Percentiles rank a stretch among this genome's conserved stretches.
These are phyloP conservation scores for Ophiostoma novo-ulmi DNA, from an alignment of 2,329 filamentous ascomycete genomes.

Conservation along the genomic window DNA sequence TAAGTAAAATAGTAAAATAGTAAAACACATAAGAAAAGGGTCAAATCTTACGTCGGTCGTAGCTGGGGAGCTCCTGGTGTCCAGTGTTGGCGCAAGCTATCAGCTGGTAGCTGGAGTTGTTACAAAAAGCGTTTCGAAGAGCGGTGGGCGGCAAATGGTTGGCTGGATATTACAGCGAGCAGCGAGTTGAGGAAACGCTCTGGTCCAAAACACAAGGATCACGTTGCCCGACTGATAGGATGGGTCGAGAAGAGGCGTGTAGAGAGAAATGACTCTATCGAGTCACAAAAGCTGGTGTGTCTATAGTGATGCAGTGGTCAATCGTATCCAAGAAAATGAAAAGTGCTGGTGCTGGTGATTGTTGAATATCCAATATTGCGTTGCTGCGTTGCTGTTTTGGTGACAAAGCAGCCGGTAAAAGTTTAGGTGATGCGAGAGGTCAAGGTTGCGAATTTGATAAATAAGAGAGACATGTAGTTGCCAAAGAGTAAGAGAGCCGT, in stretches of 20 bases:
- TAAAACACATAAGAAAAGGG: not conserved
- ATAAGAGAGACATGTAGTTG: constrained; percentile 12
- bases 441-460: constrained; percentile 1
- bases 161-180: not conserved
- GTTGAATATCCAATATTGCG: constrained; percentile 1
- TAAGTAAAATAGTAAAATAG: not conserved
- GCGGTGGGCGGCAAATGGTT: not conserved
- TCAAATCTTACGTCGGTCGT: constrained; percentile 13
- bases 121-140: constrained; percentile 15
- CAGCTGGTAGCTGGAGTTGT: constrained; percentile 12
- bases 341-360: not conserved
- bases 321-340: not conserved
- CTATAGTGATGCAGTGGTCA: not conserved
- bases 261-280: not conserved
- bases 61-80: constrained; percentile 10
- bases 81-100: not conserved
- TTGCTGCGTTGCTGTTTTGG: not conserved
- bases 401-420: not conserved
- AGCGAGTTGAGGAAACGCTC: not conserved
- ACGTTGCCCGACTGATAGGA: not conserved
- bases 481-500: not conserved
- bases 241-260: not conserved
- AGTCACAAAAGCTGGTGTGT: constrained; percentile 9
- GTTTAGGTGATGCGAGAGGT: constrained; percentile 10
- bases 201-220: constrained; percentile 2